Conservation (phyloP, 345 rosid species). For the Punica granatum region DNA sequence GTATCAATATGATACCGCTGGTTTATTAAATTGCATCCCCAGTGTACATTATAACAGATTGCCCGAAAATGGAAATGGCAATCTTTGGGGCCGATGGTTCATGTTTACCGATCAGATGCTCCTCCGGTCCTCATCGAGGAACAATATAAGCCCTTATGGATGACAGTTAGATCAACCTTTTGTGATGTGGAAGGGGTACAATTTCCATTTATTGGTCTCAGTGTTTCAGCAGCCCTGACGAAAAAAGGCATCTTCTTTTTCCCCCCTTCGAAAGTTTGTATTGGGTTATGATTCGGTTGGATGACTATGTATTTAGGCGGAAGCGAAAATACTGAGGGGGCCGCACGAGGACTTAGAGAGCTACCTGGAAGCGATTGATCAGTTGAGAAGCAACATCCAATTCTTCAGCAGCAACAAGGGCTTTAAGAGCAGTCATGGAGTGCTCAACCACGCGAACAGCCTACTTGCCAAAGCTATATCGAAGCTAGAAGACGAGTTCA, state of each 20-base stretch:
- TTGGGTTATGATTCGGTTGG: background rate
- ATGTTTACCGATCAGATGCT: background rate
- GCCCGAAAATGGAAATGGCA: too few species aligned
- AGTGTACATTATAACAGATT: background rate
- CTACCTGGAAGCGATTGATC: constrained; percentile 88
- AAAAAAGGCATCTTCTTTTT: too few species aligned
- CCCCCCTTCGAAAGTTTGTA: background rate
- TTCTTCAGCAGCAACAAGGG: constrained; percentile 60
- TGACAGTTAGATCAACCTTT: too few species aligned
- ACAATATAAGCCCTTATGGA: too few species aligned
- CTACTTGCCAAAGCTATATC: constrained; percentile 74
- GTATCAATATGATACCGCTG: background rate
- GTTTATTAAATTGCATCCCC: background rate
- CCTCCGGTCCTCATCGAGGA: too few species aligned
- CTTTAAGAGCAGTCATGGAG: constrained; percentile 55
- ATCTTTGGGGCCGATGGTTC: background rate
- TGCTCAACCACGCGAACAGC: constrained; percentile 56
- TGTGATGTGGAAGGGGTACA: too few species aligned
- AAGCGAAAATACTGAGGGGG: constrained; percentile 92
- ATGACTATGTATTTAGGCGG: constrained; percentile 39
- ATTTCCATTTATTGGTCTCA: too few species aligned
- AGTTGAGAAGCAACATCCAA: constrained; percentile 53
- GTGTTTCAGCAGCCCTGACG: too few species aligned
- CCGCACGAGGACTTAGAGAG: constrained; percentile 94
- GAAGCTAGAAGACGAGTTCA: constrained; percentile 93